Evolutionary conservation across 2,329 filamentous ascomycete genomes (phyloP).

Genomic region (Hypoxylon sp.): DNA sequence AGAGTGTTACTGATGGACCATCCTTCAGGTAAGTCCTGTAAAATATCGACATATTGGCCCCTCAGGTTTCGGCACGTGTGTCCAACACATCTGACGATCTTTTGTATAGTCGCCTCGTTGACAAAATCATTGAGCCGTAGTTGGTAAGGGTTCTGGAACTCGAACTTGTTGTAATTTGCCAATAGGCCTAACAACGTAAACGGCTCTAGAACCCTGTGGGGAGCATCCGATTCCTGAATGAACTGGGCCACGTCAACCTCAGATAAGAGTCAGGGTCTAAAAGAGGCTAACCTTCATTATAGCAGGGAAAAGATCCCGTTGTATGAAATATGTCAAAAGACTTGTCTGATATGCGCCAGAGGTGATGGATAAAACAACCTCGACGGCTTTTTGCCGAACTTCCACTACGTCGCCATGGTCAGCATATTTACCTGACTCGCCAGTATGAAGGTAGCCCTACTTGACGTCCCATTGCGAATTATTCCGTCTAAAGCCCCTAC

Average conservation of each 20-base stretch:
- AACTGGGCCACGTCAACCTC: constrained; percentile 67
- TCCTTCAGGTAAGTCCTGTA: constrained; percentile 90
- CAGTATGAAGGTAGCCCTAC: constrained; percentile 64
- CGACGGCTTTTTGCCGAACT: constrained; percentile 83
- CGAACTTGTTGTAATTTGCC: constrained; percentile 99
- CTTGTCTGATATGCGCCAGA: constrained; percentile 97
- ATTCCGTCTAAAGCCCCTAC: constrained; percentile 85
- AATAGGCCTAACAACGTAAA: constrained; percentile 88
- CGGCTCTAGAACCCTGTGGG: constrained; percentile 76
- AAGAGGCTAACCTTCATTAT: constrained; percentile 83
- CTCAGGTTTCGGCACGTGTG: constrained; percentile 77
- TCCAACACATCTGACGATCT: constrained; percentile 83
- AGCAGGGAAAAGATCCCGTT: constrained; percentile 92
- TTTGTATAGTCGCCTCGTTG: constrained; percentile 88
- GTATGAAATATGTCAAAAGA: constrained; percentile 93
- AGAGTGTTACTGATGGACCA: constrained; percentile 89
- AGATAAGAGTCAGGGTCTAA: background rate
- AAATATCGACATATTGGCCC: constrained; percentile 84
- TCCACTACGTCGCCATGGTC: constrained; percentile 68
- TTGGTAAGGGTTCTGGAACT: constrained; percentile 97
- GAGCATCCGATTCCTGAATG: constrained; percentile 81
- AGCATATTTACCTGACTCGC: background rate
- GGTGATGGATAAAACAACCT: constrained; percentile 85
- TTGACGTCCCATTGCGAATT: constrained; percentile 80
- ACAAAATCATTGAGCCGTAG: constrained; percentile 94